phyloP scores from a whole-genome alignment of 1,284 basidiomycete genomes.

The Cystobasidiaceae sp. region DNA sequence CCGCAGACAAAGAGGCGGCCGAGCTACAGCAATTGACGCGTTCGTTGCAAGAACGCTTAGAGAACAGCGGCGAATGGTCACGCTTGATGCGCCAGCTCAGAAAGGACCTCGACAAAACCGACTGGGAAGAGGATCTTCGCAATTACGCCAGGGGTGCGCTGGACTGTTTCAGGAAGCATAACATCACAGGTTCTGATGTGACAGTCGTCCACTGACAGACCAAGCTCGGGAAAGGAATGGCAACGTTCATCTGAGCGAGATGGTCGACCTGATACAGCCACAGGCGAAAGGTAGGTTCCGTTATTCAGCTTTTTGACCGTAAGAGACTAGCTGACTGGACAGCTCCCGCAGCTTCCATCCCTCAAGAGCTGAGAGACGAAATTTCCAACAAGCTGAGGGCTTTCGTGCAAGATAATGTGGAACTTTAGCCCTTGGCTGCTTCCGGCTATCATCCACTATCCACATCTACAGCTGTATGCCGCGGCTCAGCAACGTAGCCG shows the following conservation, averaged over 20 bases:
- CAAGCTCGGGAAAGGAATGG: slow-evolving; percentile 15
- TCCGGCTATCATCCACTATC: no score
- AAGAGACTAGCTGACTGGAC: not conserved
- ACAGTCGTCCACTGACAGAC: no score
- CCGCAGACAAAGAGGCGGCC: not conserved
- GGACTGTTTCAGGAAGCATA: no score
- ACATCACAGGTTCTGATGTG: no score
- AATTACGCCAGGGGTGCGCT: slow-evolving; percentile 26
- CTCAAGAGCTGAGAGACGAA: slow-evolving; percentile 11
- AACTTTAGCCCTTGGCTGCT: no score
- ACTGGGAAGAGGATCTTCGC: slow-evolving; percentile 9
- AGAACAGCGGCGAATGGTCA: slow-evolving; percentile 14
- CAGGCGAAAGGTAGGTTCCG: slow-evolving; percentile 8
- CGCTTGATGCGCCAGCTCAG: slow-evolving; percentile 9
- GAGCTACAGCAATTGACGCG: slow-evolving; percentile 15
- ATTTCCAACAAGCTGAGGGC: slow-evolving; percentile 7
- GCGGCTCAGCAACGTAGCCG: no score
- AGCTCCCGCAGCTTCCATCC: slow-evolving; percentile 4
- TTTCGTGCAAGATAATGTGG: slow-evolving; percentile 26
- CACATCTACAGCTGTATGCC: no score
- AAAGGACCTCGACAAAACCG: slow-evolving; percentile 7
- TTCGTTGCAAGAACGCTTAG: slow-evolving; percentile 12
- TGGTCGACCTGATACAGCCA: slow-evolving; percentile 7
- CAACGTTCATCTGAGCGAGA: not conserved
- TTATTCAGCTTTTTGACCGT: not conserved